phyloP scores from a whole-genome alignment of 2,329 filamentous ascomycete genomes.

The Chaetomiaceae sp. region DNA sequence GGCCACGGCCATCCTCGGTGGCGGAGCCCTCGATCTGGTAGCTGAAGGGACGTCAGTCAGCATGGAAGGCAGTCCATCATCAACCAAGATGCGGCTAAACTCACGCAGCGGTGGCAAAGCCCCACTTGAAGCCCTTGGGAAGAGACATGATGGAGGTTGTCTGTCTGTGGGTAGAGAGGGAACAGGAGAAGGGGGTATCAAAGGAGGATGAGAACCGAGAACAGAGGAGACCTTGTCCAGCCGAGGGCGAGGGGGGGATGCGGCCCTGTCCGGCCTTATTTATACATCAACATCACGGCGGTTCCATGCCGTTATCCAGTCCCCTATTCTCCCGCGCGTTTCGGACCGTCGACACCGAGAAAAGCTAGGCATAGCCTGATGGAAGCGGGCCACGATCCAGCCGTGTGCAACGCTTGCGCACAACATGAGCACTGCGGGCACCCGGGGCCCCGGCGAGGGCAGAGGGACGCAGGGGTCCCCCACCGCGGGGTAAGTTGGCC shows the following conservation, averaged over 20 bases:
- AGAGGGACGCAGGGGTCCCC: conserved; percentile 11
- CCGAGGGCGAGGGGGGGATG: background rate
- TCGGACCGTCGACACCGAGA: conserved; percentile 53
- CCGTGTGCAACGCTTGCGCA: conserved; percentile 14
- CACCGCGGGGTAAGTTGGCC: conserved; percentile 24
- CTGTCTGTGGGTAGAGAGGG: background rate
- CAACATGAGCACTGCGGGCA: conserved; percentile 3
- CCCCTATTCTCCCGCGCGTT: conserved; percentile 38
- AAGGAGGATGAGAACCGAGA: background rate
- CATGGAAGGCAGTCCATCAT: background rate
- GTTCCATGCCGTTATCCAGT: conserved; percentile 28
- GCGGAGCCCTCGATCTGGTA: conserved; percentile 83
- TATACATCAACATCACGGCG: conserved; percentile 20
- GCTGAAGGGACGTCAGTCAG: conserved; percentile 44
- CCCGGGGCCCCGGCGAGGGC: conserved; percentile 7
- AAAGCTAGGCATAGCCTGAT: conserved; percentile 34
- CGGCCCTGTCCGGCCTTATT: conserved; percentile 14
- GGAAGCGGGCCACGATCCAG: conserved; percentile 13
- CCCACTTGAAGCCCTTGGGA: conserved; percentile 70
- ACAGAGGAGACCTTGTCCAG: background rate
- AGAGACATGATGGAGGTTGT: conserved; percentile 46
- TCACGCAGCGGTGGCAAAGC: conserved; percentile 73
- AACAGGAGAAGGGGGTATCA: background rate
- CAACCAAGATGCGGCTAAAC: conserved; percentile 28
- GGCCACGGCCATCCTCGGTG: conserved; percentile 70